These are phyloP conservation scores for Neonectria coccinea DNA, from an alignment of 2,329 filamentous ascomycete genomes.

Conservation along the genomic window DNA sequence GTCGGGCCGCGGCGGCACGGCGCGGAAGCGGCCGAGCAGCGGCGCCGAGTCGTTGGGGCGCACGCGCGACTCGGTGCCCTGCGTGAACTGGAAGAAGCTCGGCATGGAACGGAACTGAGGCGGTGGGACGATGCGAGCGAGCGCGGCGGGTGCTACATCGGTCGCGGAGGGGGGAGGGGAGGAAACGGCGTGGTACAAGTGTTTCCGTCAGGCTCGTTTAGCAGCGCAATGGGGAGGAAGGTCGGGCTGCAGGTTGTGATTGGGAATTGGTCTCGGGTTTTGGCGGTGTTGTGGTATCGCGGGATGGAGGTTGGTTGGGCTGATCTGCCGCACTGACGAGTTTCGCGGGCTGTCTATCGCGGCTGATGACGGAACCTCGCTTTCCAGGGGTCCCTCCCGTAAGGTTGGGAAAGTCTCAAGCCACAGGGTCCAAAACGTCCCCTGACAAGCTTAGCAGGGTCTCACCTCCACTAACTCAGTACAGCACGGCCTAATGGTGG, in stretches of 20 bases:
- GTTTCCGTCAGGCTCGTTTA: background rate
- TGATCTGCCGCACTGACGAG: slow-evolving; percentile 1
- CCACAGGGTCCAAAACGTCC: background rate
- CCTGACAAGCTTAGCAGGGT: background rate
- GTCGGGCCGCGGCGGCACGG: slow-evolving; percentile 62
- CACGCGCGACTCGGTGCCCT: slow-evolving; percentile 69
- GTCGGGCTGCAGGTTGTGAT: background rate
- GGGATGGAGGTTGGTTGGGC: slow-evolving; percentile 5
- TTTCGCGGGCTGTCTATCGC: slow-evolving; percentile 1
- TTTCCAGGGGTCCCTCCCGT: no score
- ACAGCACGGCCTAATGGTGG: background rate
- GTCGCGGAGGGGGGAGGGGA: background rate
- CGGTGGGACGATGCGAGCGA: slow-evolving; percentile 10
- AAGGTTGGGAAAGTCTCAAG: background rate
- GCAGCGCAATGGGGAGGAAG: background rate
- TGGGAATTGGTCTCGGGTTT: background rate
- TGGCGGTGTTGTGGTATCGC: slow-evolving; percentile 3
- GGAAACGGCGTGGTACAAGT: background rate
- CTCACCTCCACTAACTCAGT: background rate
- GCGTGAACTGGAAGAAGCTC: slow-evolving; percentile 75
- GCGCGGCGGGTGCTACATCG: slow-evolving; percentile 34
- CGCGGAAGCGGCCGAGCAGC: slow-evolving; percentile 73
- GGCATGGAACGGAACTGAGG: slow-evolving; percentile 61
- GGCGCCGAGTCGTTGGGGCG: slow-evolving; percentile 68
- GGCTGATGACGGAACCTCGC: slow-evolving; percentile 6